phyloP scores from a whole-genome alignment of 2,329 filamentous ascomycete genomes.

The Aspergillus candidus region DNA sequence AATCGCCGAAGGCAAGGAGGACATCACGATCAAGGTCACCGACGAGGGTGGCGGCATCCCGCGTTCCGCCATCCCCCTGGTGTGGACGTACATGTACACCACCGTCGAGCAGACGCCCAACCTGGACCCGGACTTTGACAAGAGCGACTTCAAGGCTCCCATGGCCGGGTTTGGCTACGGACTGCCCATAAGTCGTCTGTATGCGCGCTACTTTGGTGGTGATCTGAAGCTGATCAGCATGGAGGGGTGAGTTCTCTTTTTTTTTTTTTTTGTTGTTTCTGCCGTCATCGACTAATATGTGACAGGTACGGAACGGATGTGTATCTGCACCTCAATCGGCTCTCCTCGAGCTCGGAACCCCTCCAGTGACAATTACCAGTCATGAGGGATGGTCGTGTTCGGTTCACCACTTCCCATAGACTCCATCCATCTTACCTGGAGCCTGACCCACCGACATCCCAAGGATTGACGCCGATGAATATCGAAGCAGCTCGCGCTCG shows the following conservation, averaged over 20 bases:
- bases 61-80: constrained; percentile 82
- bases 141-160: constrained; percentile 97
- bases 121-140: constrained; percentile 94
- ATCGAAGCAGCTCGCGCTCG: constrained; percentile 61
- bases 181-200: constrained; percentile 84
- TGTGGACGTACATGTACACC: constrained; percentile 99
- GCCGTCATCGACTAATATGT: constrained; percentile 9
- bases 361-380: constrained; percentile 87
- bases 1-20: constrained; percentile 93
- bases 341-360: constrained; percentile 92
- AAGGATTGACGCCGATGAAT: constrained; percentile 49
- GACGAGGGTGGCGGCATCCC: constrained; percentile 97
- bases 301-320: constrained; percentile 92
- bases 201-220: constrained; percentile 94
- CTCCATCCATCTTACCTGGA: constrained; percentile 35
- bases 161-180: constrained; percentile 99
- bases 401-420: constrained; percentile 37
- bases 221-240: constrained; percentile 97
- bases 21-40: constrained; percentile 97
- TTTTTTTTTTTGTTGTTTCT: not conserved
- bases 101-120: constrained; percentile 94
- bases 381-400: constrained; percentile 66
- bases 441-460: constrained; percentile 34
- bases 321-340: constrained; percentile 92
- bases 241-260: constrained; percentile 69